Base-by-base conservation (phyloP, 2,329 filamentous ascomycete species). In the Colletotrichum limetticola region DNA sequence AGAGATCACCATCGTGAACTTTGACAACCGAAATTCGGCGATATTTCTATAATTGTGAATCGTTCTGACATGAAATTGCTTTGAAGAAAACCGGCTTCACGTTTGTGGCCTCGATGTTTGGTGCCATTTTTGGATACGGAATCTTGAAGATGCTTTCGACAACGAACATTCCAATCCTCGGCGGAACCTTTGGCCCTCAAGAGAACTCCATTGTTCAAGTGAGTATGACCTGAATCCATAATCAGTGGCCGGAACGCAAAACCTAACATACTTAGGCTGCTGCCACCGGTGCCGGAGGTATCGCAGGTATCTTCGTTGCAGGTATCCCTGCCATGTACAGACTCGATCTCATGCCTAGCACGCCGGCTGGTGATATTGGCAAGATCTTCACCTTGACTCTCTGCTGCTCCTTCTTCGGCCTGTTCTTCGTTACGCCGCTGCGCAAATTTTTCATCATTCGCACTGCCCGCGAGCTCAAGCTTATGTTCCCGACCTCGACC, bases 381-480 rank as follows among this genome's bases (percentile, higher is more conserved):
- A 85, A 88, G 37, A 86, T 92, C 60, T 83, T 91, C 68, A 88
- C 88, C 32, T 85, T 92, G 74, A 91, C 90, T 2, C 83, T 91
- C 56, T 88, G 91, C 60, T 89, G 89, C 71, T 89, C 88, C 11
- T 91, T 91, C 81, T 92, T 92, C 79, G 91, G 91, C 4, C 86
- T 92, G 72, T 90, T 91, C 79, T 90, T 91, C 75, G 88, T 88
- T 61, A 90, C 89, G 0, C 90, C 90, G 8, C 85, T 91, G 24
- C 89, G 91, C 71, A 91, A 91, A 78, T 92, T 93, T 83, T 93
- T 92, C 83, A 88, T 93, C 79, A 88, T 92, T 79, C 89, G 91
- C 71, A 89, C 92, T 14, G 89, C 89, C 3, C 85, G 89, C 11
- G 89, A 91, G 80, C 81, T 91, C 37, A 86, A 86, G 69, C 84